Evolutionary conservation across 176 grass and related monocot species (phyloP), one percentile per base, ranked within the genome.

Genomic region (Zea mays): DNA sequence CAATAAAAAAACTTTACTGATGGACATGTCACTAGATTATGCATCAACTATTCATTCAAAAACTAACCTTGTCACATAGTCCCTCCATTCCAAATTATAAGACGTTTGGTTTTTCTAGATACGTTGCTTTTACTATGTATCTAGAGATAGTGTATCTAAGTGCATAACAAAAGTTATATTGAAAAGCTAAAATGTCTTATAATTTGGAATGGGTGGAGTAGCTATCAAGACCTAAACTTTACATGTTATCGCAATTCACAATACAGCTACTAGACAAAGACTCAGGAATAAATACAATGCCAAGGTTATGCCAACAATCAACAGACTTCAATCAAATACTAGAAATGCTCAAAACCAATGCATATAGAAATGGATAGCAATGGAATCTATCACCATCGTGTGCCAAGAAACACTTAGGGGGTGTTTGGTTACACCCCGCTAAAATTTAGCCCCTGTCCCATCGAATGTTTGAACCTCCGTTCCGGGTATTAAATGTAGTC

Each of bases 291-390:
- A 3, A 3, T 8, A 33, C 16, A 41, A 15, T 59, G n/a, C 21
- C 19, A 72, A 46, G 15, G 21, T 16, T 78, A 78, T 55, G 65
- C 38, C 38, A 55, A 7, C 4, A 71, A 71, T 1, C 16, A 47
- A 52, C 57, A 56, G 7, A 63, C 1, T 55, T 74, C 19, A 64
- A 82, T 4, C 11, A 62, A 37, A 73, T n/a, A 74, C 2, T 45
- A 67, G 9, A 82, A 20, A 74, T 44, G 8, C 20, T 42, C 37
- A 20, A 74, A 82, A 74, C 0, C 37, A 36, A 73, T 44, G 35
- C 8, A 40, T 41, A 44, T 1, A 35, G 13, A 7, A 4, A 14
- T 27, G n/a, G n/a, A 17, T 3, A 48, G 27, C 5, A 77, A 71
- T 71, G 67, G 42, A 61, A 36, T 13, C 6, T 12, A 73, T 42